These are phyloP conservation scores for Crithidia fasciculata DNA, from an alignment of 208 protist species.

Conservation along the genomic window DNA sequence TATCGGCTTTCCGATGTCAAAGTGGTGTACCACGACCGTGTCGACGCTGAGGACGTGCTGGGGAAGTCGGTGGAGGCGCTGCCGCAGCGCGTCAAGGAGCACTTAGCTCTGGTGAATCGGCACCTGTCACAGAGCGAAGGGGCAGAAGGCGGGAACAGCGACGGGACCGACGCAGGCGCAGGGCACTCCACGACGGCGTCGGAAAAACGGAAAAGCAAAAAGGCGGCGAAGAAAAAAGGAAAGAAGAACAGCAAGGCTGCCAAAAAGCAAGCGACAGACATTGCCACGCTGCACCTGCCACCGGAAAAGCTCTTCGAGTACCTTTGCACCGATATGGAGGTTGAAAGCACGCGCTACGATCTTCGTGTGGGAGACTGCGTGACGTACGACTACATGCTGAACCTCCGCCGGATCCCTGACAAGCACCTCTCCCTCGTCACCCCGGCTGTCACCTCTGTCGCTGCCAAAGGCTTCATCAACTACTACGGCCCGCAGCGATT, in stretches of 20 bases:
- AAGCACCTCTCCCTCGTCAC: slow-evolving; percentile 61
- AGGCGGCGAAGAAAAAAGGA: slow-evolving; percentile 32
- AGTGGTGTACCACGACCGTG: slow-evolving; percentile 80
- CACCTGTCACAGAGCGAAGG: slow-evolving; percentile 23
- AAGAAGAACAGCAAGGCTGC: slow-evolving; percentile 10
- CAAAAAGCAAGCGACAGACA: slow-evolving; percentile 16
- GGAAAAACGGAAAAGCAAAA: slow-evolving; percentile 26
- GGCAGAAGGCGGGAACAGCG: not conserved
- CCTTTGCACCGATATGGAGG: slow-evolving; percentile 84
- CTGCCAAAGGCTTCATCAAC: slow-evolving; percentile 88
- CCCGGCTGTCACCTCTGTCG: slow-evolving; percentile 69
- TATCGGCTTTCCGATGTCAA: slow-evolving; percentile 66
- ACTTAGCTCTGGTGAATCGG: slow-evolving; percentile 46
- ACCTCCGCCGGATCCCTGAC: slow-evolving; percentile 67
- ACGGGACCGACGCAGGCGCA: not conserved
- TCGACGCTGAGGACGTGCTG: slow-evolving; percentile 56
- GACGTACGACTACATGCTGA: slow-evolving; percentile 77
- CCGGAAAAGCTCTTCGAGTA: slow-evolving; percentile 85
- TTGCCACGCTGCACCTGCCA: slow-evolving; percentile 30
- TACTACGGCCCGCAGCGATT: slow-evolving; percentile 87
- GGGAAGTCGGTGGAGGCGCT: slow-evolving; percentile 29
- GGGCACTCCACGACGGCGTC: not conserved
- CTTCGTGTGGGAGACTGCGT: slow-evolving; percentile 65
- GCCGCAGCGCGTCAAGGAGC: slow-evolving; percentile 42
- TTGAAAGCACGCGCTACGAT: slow-evolving; percentile 60